Percentiles rank a stretch among this genome's conserved stretches.
Evolutionary conservation across 2,329 filamentous ascomycete species (phyloP).

Genomic region (Curvularia lunata): DNA sequence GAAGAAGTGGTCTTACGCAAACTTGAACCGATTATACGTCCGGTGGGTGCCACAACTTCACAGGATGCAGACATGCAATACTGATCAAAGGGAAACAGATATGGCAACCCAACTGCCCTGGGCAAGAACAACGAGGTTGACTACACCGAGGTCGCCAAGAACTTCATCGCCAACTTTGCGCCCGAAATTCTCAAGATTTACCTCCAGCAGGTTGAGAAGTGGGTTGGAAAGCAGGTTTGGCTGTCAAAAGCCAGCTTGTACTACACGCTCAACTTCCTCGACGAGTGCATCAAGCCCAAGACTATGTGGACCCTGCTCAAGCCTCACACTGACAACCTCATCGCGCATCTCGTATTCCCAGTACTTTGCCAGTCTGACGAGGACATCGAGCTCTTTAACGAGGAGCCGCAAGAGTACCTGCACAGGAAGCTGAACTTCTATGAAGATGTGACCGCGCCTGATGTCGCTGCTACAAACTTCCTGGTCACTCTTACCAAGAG

Average conservation of each 20-base stretch:
- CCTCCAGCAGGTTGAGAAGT: constrained; percentile 92
- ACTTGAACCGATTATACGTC: constrained; percentile 93
- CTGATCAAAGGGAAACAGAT: constrained; percentile 61
- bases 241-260: constrained; percentile 92
- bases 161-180: constrained; percentile 88
- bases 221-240: constrained; percentile 94
- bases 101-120: constrained; percentile 83
- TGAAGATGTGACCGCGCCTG: constrained; percentile 93
- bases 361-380: constrained; percentile 91
- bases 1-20: constrained; percentile 99
- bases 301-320: constrained; percentile 95
- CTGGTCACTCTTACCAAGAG: constrained; percentile 92
- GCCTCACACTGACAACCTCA: constrained; percentile 88
- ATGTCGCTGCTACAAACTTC: constrained; percentile 96
- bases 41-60: constrained; percentile 61
- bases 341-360: constrained; percentile 94
- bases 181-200: constrained; percentile 97
- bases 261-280: constrained; percentile 91
- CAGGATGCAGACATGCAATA: constrained; percentile 28
- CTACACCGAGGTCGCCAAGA: constrained; percentile 82
- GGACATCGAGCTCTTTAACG: constrained; percentile 90
- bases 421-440: constrained; percentile 98
- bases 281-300: constrained; percentile 97
- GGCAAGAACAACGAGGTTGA: constrained; percentile 77
- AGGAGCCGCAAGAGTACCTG: constrained; percentile 94